These are phyloP conservation scores for Erysiphe pulchra DNA, from an alignment of 2,329 filamentous ascomycete genomes.

Conservation along the genomic window DNA sequence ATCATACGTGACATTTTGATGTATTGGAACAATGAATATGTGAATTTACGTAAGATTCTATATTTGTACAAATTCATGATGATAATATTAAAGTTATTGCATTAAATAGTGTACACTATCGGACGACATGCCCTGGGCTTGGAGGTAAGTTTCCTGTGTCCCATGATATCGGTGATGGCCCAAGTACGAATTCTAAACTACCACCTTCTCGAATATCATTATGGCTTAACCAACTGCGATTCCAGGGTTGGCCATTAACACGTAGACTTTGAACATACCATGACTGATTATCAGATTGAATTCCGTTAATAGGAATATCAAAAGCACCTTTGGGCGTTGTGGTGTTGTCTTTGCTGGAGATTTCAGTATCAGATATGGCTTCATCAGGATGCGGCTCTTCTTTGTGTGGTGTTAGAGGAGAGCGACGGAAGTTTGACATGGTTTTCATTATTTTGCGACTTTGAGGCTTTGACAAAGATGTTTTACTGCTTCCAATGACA, in stretches of 20 bases:
- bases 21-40: too few relatives aligned
- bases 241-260: conserved; percentile 36
- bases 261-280: conserved; percentile 38
- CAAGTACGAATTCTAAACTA: conserved; percentile 35
- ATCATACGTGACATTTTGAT: too few relatives aligned
- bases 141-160: conserved; percentile 22
- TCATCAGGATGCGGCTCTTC: background rate
- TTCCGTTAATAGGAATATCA: conserved; percentile 7
- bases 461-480: background rate
- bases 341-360: background rate
- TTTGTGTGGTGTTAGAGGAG: background rate
- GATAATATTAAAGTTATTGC: too few relatives aligned
- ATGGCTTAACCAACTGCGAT: conserved; percentile 21
- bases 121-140: conserved; percentile 18
- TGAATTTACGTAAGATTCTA: too few relatives aligned
- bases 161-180: conserved; percentile 25
- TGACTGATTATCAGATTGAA: background rate
- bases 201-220: conserved; percentile 34
- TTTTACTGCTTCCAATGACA: conserved; percentile 4
- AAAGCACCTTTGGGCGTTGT: conserved; percentile 16
- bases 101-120: background rate
- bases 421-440: background rate
- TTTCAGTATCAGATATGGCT: background rate
- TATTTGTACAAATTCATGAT: too few relatives aligned
- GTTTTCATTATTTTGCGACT: background rate